These are phyloP conservation scores for Pyrrhoderma lamaoense DNA, from an alignment of 1,284 basidiomycete genomes.

Conservation along the genomic window DNA sequence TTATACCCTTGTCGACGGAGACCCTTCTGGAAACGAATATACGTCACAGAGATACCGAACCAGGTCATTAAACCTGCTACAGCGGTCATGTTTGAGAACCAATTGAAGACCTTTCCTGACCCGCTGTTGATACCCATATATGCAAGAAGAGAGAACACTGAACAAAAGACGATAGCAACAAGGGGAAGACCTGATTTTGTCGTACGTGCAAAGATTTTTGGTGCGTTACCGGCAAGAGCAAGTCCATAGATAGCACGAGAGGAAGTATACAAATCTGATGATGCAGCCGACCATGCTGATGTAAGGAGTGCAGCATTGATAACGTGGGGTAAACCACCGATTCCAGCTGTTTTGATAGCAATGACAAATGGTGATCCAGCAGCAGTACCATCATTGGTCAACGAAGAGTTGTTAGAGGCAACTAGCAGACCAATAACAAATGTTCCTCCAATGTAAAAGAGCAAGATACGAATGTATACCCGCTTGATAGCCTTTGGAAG, in stretches of 20 bases:
- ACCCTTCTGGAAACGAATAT: slow-evolving; percentile 41
- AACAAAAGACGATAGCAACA: slow-evolving; percentile 58
- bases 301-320: slow-evolving; percentile 84
- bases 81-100: slow-evolving; percentile 72
- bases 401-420: slow-evolving; percentile 52
- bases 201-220: slow-evolving; percentile 62
- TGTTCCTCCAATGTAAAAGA: slow-evolving; percentile 67
- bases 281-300: slow-evolving; percentile 83
- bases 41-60: slow-evolving; percentile 50
- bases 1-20: slow-evolving; percentile 36
- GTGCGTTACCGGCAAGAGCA: slow-evolving; percentile 69
- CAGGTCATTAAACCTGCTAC: slow-evolving; percentile 69
- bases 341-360: slow-evolving; percentile 67
- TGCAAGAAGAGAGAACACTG: slow-evolving; percentile 64
- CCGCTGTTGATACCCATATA: slow-evolving; percentile 61
- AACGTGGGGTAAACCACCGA: slow-evolving; percentile 66
- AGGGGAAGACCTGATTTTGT: slow-evolving; percentile 71
- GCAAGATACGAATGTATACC: slow-evolving; percentile 65
- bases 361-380: slow-evolving; percentile 82
- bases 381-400: slow-evolving; percentile 51
- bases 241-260: slow-evolving; percentile 80
- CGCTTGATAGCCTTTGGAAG: slow-evolving; percentile 60
- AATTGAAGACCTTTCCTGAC: slow-evolving; percentile 65
- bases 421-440: slow-evolving; percentile 73
- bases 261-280: slow-evolving; percentile 75